Percentiles rank a stretch among this genome's conserved stretches.
Evolutionary conservation across 2,329 filamentous ascomycete species (phyloP).

Genomic region (Emericellopsis cladophorae): DNA sequence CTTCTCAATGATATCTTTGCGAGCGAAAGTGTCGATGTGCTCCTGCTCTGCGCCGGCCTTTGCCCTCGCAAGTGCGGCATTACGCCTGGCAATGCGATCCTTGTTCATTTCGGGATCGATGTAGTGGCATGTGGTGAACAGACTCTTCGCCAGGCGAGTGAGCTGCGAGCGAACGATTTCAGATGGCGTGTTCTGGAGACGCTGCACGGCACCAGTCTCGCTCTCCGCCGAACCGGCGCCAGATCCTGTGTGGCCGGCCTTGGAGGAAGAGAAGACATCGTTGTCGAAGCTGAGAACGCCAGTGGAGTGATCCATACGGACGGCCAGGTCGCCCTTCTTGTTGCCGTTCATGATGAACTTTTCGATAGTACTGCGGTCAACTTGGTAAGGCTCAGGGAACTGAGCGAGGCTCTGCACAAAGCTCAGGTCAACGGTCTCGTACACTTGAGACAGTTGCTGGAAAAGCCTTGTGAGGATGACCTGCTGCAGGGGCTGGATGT

Average conservation of each 20-base stretch:
- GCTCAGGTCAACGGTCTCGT: conserved; percentile 89
- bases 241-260: conserved; percentile 77
- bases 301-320: conserved; percentile 90
- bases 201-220: conserved; percentile 76
- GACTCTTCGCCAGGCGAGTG: conserved; percentile 76
- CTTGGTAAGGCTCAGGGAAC: conserved; percentile 94
- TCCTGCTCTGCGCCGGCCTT: conserved; percentile 85
- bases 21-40: conserved; percentile 70
- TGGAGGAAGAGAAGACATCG: conserved; percentile 94
- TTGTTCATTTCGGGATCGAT: conserved; percentile 85
- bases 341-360: conserved; percentile 99
- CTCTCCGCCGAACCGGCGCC: conserved; percentile 76
- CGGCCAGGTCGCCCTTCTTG: conserved; percentile 97
- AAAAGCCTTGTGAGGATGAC: conserved; percentile 96
- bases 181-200: conserved; percentile 91
- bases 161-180: conserved; percentile 96
- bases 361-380: conserved; percentile 81
- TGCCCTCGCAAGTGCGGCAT: conserved; percentile 68
- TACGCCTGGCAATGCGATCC: conserved; percentile 64
- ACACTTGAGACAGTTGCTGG: conserved; percentile 97
- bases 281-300: conserved; percentile 95
- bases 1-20: conserved; percentile 87
- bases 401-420: conserved; percentile 90
- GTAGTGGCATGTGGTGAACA: conserved; percentile 91
- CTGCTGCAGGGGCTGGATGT: conserved; percentile 89